Evolutionary conservation across 352 stramenopile species (phyloP).

Genomic region (Phytophthora pini): DNA sequence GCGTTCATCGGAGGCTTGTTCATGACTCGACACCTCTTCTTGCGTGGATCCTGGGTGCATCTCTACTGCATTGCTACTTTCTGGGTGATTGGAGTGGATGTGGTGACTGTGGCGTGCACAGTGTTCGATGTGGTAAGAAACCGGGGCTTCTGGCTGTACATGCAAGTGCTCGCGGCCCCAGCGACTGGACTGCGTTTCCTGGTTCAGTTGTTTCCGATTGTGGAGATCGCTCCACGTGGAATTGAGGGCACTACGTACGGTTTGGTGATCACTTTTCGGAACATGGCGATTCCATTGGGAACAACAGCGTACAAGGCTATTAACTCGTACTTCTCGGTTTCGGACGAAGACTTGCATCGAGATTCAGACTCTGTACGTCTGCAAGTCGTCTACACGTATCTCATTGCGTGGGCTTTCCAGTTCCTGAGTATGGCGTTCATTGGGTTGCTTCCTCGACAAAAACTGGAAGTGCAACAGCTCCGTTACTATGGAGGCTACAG

Average conservation of each 20-base stretch:
- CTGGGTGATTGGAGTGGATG: conserved; percentile 62
- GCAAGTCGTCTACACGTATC: conserved; percentile 56
- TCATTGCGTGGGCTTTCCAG: conserved; percentile 59
- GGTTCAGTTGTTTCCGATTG: conserved; percentile 60
- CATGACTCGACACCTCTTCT: conserved; percentile 58
- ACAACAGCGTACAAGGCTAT: conserved; percentile 51
- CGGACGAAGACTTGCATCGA: conserved; percentile 26
- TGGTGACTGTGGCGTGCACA: conserved; percentile 52
- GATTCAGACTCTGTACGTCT: conserved; percentile 44
- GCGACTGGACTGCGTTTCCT: conserved; percentile 56
- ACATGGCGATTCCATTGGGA: conserved; percentile 60
- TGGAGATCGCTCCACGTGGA: conserved; percentile 60
- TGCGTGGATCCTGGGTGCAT: conserved; percentile 58
- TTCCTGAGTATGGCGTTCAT: conserved; percentile 50
- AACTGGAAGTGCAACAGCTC: conserved; percentile 70
- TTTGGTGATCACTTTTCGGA: conserved; percentile 66
- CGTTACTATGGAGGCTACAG: conserved; percentile 71
- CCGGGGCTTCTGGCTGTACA: conserved; percentile 66
- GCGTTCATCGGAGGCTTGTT: conserved; percentile 69
- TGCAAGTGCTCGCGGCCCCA: conserved; percentile 50
- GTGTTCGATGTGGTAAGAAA: conserved; percentile 59
- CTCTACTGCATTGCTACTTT: conserved; percentile 59
- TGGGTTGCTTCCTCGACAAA: conserved; percentile 58
- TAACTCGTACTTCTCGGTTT: conserved; percentile 49
- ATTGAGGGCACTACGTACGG: conserved; percentile 71